Conservation (phyloP, 345 rosid species). For the Conringia planisiliqua region DNA sequence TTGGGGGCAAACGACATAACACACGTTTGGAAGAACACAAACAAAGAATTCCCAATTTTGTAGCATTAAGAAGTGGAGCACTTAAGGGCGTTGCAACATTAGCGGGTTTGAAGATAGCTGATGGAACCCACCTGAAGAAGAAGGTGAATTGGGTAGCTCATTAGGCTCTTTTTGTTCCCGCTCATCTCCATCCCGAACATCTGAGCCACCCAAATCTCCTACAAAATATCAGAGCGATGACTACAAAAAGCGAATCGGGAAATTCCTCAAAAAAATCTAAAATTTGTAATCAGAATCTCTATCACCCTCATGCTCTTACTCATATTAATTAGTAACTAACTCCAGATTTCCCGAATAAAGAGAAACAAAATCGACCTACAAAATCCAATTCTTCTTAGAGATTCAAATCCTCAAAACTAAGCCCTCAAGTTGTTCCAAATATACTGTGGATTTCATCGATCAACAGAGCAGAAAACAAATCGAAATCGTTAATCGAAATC, state of each 20-base stretch:
- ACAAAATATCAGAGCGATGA: neutral
- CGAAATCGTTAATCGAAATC: too few species aligned
- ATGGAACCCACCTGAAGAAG: constrained; percentile 99
- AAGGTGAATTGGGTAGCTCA: constrained; percentile 91
- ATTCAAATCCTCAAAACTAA: neutral
- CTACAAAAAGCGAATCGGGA: neutral
- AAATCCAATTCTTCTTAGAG: neutral
- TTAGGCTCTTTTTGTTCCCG: constrained; percentile 52
- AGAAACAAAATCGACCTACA: neutral
- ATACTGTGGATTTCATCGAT: neutral
- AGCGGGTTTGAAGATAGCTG: constrained; percentile 85
- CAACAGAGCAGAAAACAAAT: neutral
- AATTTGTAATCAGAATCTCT: neutral
- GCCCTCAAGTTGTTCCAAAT: neutral
- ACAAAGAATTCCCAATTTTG: constrained; percentile 44
- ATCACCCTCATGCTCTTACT: neutral
- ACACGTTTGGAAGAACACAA: constrained; percentile 35
- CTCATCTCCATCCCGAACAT: constrained; percentile 54
- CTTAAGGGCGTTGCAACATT: constrained; percentile 72
- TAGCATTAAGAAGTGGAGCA: constrained; percentile 50
- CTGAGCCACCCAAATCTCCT: constrained; percentile 97
- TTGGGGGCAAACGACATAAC: constrained; percentile 57
- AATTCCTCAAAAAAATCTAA: neutral
- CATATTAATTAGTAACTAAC: neutral
- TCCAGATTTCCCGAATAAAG: neutral